A percentile compares a stretch with the other conserved stretches of the same genome.
These are phyloP conservation scores for Xylaria sp. DNA, from an alignment of 2,329 filamentous ascomycete species.

Conservation along the genomic window DNA sequence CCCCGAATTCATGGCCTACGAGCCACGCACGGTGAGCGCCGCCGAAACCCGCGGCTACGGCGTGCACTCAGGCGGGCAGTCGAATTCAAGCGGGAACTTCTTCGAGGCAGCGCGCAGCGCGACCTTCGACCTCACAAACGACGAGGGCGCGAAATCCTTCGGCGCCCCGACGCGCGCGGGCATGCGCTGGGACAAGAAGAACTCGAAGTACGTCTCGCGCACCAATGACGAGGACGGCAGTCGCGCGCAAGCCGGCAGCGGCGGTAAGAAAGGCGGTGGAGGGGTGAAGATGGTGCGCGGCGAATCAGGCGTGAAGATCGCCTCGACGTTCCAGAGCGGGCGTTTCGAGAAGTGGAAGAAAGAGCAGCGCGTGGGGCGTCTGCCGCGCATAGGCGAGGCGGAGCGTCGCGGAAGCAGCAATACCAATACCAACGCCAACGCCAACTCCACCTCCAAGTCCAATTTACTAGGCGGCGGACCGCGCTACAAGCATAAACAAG, in stretches of 20 bases:
- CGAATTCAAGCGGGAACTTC: slow-evolving; percentile 76
- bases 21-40: slow-evolving; percentile 80
- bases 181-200: slow-evolving; percentile 97
- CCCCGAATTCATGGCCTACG: slow-evolving; percentile 96
- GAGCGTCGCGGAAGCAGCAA: slow-evolving; percentile 63
- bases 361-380: slow-evolving; percentile 79
- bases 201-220: slow-evolving; percentile 91
- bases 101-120: slow-evolving; percentile 86
- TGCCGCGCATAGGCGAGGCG: slow-evolving; percentile 85
- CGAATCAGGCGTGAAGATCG: slow-evolving; percentile 95
- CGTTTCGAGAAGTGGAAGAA: slow-evolving; percentile 94
- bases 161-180: slow-evolving; percentile 78
- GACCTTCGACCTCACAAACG: slow-evolving; percentile 92
- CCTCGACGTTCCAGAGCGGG: slow-evolving; percentile 90
- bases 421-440: background rate
- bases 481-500: slow-evolving; percentile 86
- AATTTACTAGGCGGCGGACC: slow-evolving; percentile 45
- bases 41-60: slow-evolving; percentile 94
- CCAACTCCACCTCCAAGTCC: too few relatives aligned
- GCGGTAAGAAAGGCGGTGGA: slow-evolving; percentile 63
- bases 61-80: slow-evolving; percentile 78
- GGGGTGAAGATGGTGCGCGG: slow-evolving; percentile 74
- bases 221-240: slow-evolving; percentile 96
- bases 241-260: slow-evolving; percentile 54
- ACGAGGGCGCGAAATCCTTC: slow-evolving; percentile 84